Evolutionary conservation across 768 basidiomycete genomes (phyloP).

Genomic region (Termitomyces sp.): DNA sequence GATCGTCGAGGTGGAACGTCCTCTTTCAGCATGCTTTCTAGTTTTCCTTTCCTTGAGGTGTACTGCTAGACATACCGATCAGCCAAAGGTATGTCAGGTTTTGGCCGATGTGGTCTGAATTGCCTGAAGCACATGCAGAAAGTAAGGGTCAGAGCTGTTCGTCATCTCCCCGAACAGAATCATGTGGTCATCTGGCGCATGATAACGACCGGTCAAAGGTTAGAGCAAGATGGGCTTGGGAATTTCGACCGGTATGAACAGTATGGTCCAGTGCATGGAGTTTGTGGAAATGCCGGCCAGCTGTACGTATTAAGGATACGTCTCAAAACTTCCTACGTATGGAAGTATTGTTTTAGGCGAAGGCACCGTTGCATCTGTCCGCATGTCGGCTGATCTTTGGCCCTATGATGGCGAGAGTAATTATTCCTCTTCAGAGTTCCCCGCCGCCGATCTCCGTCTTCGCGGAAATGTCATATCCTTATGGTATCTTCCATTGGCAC

Average conservation of each 20-base stretch:
- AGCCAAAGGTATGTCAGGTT: too few relatives aligned
- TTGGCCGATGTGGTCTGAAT: too few relatives aligned
- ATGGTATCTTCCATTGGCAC: constrained; percentile 28
- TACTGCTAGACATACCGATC: too few relatives aligned
- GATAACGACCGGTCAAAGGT: constrained; percentile 13
- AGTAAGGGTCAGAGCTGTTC: constrained; percentile 44
- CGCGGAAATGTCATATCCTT: constrained; percentile 22
- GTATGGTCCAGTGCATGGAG: too few relatives aligned
- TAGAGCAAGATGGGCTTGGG: too few relatives aligned
- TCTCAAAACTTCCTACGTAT: too few relatives aligned
- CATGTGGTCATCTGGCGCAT: constrained; percentile 49
- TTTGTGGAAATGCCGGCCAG: background rate
- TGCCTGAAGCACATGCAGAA: constrained; percentile 22
- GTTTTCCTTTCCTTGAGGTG: too few relatives aligned
- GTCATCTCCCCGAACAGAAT: constrained; percentile 45
- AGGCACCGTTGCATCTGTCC: constrained; percentile 20
- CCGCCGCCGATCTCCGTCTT: constrained; percentile 37
- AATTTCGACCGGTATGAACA: too few relatives aligned
- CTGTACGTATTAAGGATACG: too few relatives aligned
- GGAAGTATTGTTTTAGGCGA: background rate
- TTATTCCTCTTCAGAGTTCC: constrained; percentile 19
- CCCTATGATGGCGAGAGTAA: constrained; percentile 24
- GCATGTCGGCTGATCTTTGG: constrained; percentile 35
- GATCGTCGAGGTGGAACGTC: background rate
- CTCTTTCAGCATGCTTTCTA: background rate